Conservation (phyloP, 257 asterid species). For the Jasminum sambac region DNA sequence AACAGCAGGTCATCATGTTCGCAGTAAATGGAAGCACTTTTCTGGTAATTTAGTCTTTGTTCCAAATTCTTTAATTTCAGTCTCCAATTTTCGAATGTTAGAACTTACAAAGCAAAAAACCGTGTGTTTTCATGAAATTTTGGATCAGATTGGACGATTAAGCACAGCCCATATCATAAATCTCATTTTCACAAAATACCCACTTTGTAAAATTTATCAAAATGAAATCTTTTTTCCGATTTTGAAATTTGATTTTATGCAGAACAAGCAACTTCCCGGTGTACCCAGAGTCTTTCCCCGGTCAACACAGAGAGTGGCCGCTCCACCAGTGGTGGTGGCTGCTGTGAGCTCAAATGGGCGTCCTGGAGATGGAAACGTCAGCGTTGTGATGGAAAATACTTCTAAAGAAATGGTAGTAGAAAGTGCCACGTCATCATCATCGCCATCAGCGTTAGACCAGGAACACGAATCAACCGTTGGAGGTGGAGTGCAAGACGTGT, state of each 20-base stretch:
- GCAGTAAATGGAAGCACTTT: constrained; percentile 60
- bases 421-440: constrained; percentile 23
- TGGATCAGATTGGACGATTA: constrained; percentile 19
- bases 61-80: neutral
- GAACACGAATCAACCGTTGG: constrained; percentile 45
- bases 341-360: constrained; percentile 69
- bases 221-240: neutral
- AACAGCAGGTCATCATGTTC: constrained; percentile 49
- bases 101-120: neutral
- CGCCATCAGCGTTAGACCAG: constrained; percentile 27
- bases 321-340: constrained; percentile 51
- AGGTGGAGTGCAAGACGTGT: constrained; percentile 73
- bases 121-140: neutral
- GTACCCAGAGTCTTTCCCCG: constrained; percentile 60
- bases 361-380: constrained; percentile 66
- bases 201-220: constrained; percentile 8
- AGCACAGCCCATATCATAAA: constrained; percentile 20
- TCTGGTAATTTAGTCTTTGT: constrained; percentile 45
- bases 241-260: constrained; percentile 27
- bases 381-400: constrained; percentile 61
- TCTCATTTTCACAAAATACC: constrained; percentile 2
- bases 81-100: neutral
- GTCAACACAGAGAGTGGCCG: constrained; percentile 50
- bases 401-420: constrained; percentile 58
- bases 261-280: constrained; percentile 68